Evolutionary conservation across 2,329 filamentous ascomycete genomes (phyloP), one percentile per base, ranked within the genome.

Genomic region (Fusarium burgessii): DNA sequence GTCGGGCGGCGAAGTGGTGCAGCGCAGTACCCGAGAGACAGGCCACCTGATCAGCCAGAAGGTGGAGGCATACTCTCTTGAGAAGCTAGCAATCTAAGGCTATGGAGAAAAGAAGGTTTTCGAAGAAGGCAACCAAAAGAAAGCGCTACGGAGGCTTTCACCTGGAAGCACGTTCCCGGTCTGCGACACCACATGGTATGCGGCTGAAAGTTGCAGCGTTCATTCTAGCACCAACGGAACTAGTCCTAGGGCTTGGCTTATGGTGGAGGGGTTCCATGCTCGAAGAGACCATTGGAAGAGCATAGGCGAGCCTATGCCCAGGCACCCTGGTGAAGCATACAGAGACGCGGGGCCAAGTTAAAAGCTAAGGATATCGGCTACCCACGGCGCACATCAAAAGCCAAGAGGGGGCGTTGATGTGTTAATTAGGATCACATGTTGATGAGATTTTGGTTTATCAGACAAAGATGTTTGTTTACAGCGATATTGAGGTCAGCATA

Each of bases 21-120:
- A 88, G 78, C 88, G 93, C 73, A 94, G 86, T 74, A 85, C 84
- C 74, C 86, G 94, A 80, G 92, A 97, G 82, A 90, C 91, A 63
- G 93, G 92, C 20, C 89, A 92, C 80, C 82, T 97, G 79, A 89
- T 92, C 77, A 93, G 92, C 78, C 92, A 93, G 82, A 91, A 91
- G 78, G 91, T 95, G 68, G 92, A 92, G 60, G 89, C 91, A 72
- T 97, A 98, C 82, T 93, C 92, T 49, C 87, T 95, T 72, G 94
- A 97, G 83, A 89, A 90, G 81, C 90, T 97, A 74, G 81, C 87
- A 56, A 84, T 94, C 75, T 93, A 86, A 83, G 43, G 41, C 40
- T 35, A 47, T 23, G 51, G 52, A 51, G 46, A 29, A 50, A 54
- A 56, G 57, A 69, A 62, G 36, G 55, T 14, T 69, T 61, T 42